Percentiles rank a stretch among this genome's conserved stretches.
Conservation (phyloP, 345 rosid species). For the thale cress (Arabidopsis thaliana) region TAIR10.1 NC_003070.9:525001-525500, state of each 20-base stretch:
- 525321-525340: constrained; percentile 61
- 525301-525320: constrained; percentile 63
- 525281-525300: constrained; percentile 60
- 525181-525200: not conserved
- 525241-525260: constrained; percentile 62
- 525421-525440: constrained; percentile 59
- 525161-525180: not conserved
- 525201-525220: not conserved
- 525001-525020: constrained; percentile 69
- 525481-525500: not conserved
- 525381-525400: constrained; percentile 70
- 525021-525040: constrained; percentile 61
- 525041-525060: constrained; percentile 58
- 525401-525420: constrained; percentile 76
- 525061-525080: constrained; percentile 68
- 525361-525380: constrained; percentile 73
- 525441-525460: constrained; percentile 69
- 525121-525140: constrained; percentile 81
- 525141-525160: not conserved
- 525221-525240: constrained; percentile 87
- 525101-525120: constrained; percentile 70
- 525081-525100: constrained; percentile 72
- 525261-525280: constrained; percentile 56
- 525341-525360: constrained; percentile 47
- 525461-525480: constrained; percentile 50